Evolutionary conservation across 208 protist species (phyloP).

Genomic region (Balamuthia mandrillaris): DNA sequence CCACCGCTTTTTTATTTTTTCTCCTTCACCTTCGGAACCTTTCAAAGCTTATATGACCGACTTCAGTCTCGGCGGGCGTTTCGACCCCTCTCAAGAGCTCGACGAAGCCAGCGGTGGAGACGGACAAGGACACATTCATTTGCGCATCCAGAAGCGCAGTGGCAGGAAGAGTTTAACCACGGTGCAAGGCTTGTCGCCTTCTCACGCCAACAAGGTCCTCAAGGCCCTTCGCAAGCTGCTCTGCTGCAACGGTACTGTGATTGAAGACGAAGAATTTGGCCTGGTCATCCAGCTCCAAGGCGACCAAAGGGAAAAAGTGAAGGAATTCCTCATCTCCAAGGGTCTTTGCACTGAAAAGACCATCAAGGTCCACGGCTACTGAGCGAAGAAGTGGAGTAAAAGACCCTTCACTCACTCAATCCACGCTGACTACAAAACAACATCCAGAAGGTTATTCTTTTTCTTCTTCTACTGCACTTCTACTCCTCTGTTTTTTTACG

Average conservation of each 20-base stretch:
- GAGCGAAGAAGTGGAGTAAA: too few species aligned
- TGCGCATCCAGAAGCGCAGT: slow-evolving; percentile 93
- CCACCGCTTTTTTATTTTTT: too few species aligned
- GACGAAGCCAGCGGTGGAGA: not conserved
- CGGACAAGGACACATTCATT: slow-evolving; percentile 79
- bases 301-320: slow-evolving; percentile 87
- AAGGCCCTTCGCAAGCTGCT: slow-evolving; percentile 75
- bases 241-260: slow-evolving; percentile 91
- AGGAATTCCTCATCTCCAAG: slow-evolving; percentile 88
- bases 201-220: slow-evolving; percentile 87
- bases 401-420: too few species aligned
- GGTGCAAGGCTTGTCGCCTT: slow-evolving; percentile 86
- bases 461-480: too few species aligned
- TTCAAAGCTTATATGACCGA: slow-evolving; percentile 40
- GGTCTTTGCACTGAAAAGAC: slow-evolving; percentile 78
- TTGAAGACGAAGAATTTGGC: slow-evolving; percentile 79
- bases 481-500: too few species aligned
- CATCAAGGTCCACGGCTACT: slow-evolving; percentile 93
- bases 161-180: slow-evolving; percentile 93
- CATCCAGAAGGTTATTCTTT: too few species aligned
- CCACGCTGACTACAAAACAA: too few species aligned
- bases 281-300: slow-evolving; percentile 94
- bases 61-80: slow-evolving; percentile 12
- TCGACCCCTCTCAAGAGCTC: slow-evolving; percentile 16
- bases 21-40: too few species aligned